These are phyloP conservation scores for Aspergillus brasiliensis DNA, from an alignment of 2,329 filamentous ascomycete species.

Conservation along the genomic window DNA sequence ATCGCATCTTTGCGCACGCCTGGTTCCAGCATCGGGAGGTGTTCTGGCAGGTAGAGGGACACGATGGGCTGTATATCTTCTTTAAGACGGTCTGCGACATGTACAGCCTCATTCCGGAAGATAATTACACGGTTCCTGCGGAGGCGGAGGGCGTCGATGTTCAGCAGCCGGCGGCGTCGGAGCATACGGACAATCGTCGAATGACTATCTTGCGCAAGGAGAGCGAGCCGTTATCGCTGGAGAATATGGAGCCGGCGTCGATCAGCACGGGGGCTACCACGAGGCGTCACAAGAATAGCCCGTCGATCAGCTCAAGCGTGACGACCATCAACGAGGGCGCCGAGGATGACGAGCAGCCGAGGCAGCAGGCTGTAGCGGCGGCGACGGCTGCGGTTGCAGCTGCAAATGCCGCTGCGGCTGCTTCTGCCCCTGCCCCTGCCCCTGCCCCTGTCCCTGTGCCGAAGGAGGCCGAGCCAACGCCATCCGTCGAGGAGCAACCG, in stretches of 20 bases:
- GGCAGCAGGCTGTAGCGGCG: conserved; percentile 20
- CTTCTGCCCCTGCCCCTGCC: neutral
- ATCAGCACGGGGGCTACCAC: conserved; percentile 68
- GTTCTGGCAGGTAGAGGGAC: conserved; percentile 89
- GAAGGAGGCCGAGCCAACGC: conserved; percentile 18
- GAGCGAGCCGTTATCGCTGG: conserved; percentile 25
- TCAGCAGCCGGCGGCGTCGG: conserved; percentile 23
- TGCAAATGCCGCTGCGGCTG: neutral
- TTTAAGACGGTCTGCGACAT: conserved; percentile 97
- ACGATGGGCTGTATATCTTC: conserved; percentile 90
- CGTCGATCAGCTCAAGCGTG: conserved; percentile 76
- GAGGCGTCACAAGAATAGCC: conserved; percentile 79
- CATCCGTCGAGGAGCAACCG: conserved; percentile 14
- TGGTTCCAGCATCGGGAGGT: conserved; percentile 97
- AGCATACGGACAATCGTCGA: conserved; percentile 32
- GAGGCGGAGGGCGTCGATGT: conserved; percentile 84
- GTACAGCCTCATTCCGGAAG: conserved; percentile 83
- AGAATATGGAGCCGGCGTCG: conserved; percentile 47
- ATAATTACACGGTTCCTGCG: conserved; percentile 92
- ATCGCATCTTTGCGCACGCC: conserved; percentile 96
- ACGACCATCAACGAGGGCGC: conserved; percentile 80
- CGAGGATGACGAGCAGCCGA: conserved; percentile 64
- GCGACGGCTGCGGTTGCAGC: conserved; percentile 8
- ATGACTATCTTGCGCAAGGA: conserved; percentile 43
- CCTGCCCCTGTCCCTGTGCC: neutral